These are phyloP conservation scores for Filosporella fistucella DNA, from an alignment of 495 filamentous ascomycete species.

Conservation along the genomic window DNA sequence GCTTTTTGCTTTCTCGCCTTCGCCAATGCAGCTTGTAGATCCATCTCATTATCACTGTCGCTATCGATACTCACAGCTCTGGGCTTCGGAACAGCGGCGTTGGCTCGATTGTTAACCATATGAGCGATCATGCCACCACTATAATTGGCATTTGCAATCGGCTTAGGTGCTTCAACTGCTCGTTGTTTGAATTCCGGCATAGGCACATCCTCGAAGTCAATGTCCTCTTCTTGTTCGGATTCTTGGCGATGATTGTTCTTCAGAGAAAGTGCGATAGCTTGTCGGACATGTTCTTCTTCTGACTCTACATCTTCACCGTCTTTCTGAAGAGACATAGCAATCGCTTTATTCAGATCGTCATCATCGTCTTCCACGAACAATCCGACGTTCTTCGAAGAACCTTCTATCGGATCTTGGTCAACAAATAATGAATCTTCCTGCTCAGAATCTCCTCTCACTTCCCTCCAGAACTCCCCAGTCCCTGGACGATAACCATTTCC, in stretches of 20 bases:
- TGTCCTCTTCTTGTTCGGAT: constrained; percentile 29
- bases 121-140: constrained; percentile 56
- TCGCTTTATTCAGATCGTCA: constrained; percentile 73
- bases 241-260: constrained; percentile 23
- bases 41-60: constrained; percentile 60
- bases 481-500: constrained; percentile 2
- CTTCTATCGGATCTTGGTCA: constrained; percentile 24
- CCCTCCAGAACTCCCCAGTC: constrained; percentile 11
- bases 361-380: constrained; percentile 55
- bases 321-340: constrained; percentile 70
- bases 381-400: constrained; percentile 26
- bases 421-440: constrained; percentile 62
- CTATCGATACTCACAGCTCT: constrained; percentile 41
- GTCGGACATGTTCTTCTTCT: constrained; percentile 30
- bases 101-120: constrained; percentile 58
- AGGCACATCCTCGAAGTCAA: constrained; percentile 42
- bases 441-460: constrained; percentile 1
- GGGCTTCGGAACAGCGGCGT: constrained; percentile 41
- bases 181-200: constrained; percentile 50
- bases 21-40: constrained; percentile 56
- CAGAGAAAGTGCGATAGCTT: constrained; percentile 26
- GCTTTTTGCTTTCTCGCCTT: constrained; percentile 40
- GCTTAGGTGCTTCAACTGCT: constrained; percentile 46
- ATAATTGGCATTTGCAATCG: constrained; percentile 35
- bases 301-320: constrained; percentile 29